Base-by-base conservation (phyloP, 1,284 basidiomycete genomes). In the Rhodotorula sp. region DNA sequence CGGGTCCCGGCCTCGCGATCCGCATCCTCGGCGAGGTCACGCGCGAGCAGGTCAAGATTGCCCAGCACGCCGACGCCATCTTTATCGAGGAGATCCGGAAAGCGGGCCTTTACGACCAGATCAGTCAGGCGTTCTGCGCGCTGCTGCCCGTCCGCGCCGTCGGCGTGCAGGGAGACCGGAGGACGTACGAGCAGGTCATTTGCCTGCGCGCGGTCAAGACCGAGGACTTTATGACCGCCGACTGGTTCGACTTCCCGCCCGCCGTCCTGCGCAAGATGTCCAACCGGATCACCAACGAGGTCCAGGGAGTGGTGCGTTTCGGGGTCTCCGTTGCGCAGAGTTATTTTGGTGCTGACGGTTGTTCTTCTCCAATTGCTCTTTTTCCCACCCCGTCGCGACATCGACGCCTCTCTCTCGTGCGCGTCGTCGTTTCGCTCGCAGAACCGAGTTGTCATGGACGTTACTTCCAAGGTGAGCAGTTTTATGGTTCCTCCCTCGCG, bases 51-150 rank as follows among this genome's bases (percentile, higher is more conserved):
- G 94, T 99, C 74, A 85, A 87, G 78, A 92, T 97, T 75, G 85
- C 97, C n/a, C 97, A 99, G 81, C 88, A 90, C 64, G 97, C 95
- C 3, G 97, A 99, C 82, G 87, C 84, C 78, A 99, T 99, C 81
- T 99, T 95, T 85, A 95, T 99, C 76, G 94, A 98, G 78, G 97
- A 99, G 84, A 97, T 99, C 79, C 87, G 93, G 58, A 90, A 88
- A 69, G 95, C 95, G 0, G 90, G 89, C 1, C 83, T 99, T 68
- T 99, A 99, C 83, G 89, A 95, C 80, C 86, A 94, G 76, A 99
- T 99, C 80, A 89, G 90, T 67, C 97, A 99, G 83, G 97, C 97
- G 2, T 99, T 99, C 56, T 95, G 95, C 4, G 95, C 98, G 2
- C 85, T 99, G 2, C 84, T 99, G n/a, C 95, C 95, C 31, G 95